A percentile compares a stretch with the other conserved stretches of the same genome.
phyloP scores from a whole-genome alignment of 805 yeast species.

The Wickerhamiella lipophila region DNA sequence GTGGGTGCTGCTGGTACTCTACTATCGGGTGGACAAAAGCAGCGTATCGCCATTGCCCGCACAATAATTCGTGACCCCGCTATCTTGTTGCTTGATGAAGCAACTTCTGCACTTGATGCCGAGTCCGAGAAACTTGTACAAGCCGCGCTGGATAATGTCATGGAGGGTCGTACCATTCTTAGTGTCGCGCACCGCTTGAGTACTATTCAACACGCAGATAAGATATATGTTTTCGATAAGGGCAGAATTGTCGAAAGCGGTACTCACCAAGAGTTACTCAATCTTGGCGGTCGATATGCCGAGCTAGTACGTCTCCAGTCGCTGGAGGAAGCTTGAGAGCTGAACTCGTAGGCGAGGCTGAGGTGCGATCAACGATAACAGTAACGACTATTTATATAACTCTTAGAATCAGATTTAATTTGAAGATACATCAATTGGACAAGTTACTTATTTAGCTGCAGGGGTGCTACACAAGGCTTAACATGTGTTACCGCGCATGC shows the following conservation, averaged over 20 bases:
- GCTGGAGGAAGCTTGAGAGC: constrained; percentile 20
- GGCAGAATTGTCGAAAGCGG: constrained; percentile 56
- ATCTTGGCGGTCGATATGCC: constrained; percentile 29
- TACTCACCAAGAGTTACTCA: constrained; percentile 37
- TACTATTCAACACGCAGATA: constrained; percentile 51
- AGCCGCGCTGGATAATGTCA: constrained; percentile 52
- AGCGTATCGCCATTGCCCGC: constrained; percentile 63
- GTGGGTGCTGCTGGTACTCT: constrained; percentile 46
- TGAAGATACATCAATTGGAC: too few species aligned
- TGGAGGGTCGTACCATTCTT: constrained; percentile 59
- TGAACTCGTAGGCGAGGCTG: too few species aligned
- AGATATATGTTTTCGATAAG: constrained; percentile 45
- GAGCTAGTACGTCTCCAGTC: constrained; percentile 32
- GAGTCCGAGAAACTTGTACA: constrained; percentile 72
- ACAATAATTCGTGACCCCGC: constrained; percentile 57
- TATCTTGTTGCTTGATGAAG: constrained; percentile 54
- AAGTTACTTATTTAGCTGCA: too few species aligned
- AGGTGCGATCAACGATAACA: too few species aligned
- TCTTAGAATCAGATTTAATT: too few species aligned
- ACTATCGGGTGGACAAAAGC: constrained; percentile 66
- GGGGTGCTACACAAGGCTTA: too few species aligned
- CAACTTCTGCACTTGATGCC: constrained; percentile 51
- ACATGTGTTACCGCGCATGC: neutral
- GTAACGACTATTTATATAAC: too few species aligned
- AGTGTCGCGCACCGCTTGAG: constrained; percentile 78